Base-by-base conservation (phyloP, 805 yeast genomes). In the Lachancea lanzarotensis region DNA sequence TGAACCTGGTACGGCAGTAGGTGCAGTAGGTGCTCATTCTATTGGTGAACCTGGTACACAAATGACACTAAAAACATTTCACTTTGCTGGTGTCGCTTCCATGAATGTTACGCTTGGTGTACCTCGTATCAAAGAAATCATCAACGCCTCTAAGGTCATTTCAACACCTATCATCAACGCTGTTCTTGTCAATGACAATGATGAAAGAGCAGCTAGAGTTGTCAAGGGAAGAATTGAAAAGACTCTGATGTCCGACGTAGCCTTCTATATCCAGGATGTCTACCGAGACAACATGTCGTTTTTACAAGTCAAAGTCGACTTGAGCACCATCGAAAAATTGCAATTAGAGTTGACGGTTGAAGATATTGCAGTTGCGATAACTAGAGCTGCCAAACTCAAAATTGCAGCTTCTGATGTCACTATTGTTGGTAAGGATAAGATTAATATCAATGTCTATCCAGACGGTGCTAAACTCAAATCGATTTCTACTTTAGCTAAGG, bases 21-120 rank as follows among this genome's bases (percentile, higher is more conserved):
- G 98, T 53, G 98, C 98, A 20, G 90, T 93, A 68, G 98, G 98
- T 55, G 98, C 98, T 0, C 98, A 93, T 64, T 87, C 96, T 36
- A 93, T 93, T 72, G 98, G 98, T 70, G 98, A 91, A 63, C 98
- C 98, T 18, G 98, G 98, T 65, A 93, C 98, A 0, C 98, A 93
- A 70, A 93, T 93, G 98, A 93, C 98, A 3, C 75, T 84, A 61
- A 84, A 84, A 63, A 84, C 95, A 48, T 91, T 91, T 87, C 98
- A 93, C 74, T 93, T 93, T 75, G 98, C 98, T 59, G 98, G 98
- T 75, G 98, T 93, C 46, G 98, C 98, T 30, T 85, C 96, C 38
- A 93, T 91, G 97, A 93, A 93, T 72, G 96, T 91, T 53, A 93
- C 98, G 0, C 77, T 93, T 55, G 98, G 98, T 78, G 98, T 93